Evolutionary conservation across 495 filamentous ascomycete species (phyloP).

Genomic region (Neurospora pannonica): DNA sequence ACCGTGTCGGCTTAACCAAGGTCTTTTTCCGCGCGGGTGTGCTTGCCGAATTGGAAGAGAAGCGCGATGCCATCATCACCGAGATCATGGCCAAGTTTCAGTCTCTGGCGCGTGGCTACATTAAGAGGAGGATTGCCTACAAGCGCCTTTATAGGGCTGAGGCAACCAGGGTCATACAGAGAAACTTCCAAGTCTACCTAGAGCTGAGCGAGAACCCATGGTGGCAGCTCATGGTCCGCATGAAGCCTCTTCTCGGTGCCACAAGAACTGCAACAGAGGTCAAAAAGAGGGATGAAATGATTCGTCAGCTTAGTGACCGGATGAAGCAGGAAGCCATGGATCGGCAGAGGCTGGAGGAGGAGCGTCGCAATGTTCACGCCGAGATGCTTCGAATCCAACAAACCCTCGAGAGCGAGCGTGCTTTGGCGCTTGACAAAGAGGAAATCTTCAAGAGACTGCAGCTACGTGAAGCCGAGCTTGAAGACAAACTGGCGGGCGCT

Average conservation of each 20-base stretch:
- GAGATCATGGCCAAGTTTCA: conserved; percentile 94
- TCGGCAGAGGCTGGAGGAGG: conserved; percentile 78
- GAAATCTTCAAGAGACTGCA: conserved; percentile 97
- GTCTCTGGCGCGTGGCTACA: conserved; percentile 80
- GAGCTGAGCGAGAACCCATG: conserved; percentile 85
- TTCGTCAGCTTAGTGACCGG: conserved; percentile 72
- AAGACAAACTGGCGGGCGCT: conserved; percentile 86
- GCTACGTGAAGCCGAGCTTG: conserved; percentile 74
- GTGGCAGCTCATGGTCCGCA: conserved; percentile 92
- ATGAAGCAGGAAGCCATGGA: conserved; percentile 69
- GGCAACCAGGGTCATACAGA: conserved; percentile 87
- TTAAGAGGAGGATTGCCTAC: conserved; percentile 74
- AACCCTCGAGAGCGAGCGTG: conserved; percentile 87
- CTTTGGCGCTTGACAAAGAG: conserved; percentile 92
- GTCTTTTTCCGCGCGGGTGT: conserved; percentile 98
- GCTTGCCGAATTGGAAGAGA: conserved; percentile 91
- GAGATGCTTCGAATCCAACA: conserved; percentile 87
- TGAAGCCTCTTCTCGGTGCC: conserved; percentile 89
- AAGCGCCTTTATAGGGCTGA: conserved; percentile 92
- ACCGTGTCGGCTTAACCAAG: conserved; percentile 91
- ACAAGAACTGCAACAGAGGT: conserved; percentile 85
- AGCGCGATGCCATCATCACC: conserved; percentile 81
- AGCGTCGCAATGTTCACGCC: conserved; percentile 73
- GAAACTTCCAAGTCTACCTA: conserved; percentile 82
- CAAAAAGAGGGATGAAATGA: conserved; percentile 88